These are phyloP conservation scores for Triticum monococcum DNA, from an alignment of 176 grass and related monocot species.

Conservation along the genomic window DNA sequence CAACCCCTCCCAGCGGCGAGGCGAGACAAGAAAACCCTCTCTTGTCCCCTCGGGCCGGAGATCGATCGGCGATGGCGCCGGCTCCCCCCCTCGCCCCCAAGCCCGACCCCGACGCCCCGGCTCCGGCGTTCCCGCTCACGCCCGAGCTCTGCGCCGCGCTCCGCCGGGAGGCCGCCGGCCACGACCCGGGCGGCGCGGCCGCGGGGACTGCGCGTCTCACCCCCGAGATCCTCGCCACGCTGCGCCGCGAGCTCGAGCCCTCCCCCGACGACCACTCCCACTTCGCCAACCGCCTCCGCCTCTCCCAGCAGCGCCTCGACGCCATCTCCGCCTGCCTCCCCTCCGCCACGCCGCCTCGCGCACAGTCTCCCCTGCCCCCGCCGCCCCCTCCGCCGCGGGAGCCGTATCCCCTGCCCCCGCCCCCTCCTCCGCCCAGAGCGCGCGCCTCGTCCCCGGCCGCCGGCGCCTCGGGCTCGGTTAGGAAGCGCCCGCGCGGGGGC, in stretches of 20 bases:
- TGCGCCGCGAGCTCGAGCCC: constrained; percentile 21
- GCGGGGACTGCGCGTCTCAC: neutral
- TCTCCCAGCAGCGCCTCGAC: constrained; percentile 21
- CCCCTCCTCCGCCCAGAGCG: too few relatives aligned
- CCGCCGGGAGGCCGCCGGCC: neutral
- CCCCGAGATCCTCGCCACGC: neutral
- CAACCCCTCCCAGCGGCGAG: too few relatives aligned
- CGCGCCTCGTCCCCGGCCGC: neutral
- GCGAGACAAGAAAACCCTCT: neutral
- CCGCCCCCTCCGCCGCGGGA: too few relatives aligned
- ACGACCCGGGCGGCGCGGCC: neutral
- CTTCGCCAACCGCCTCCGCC: constrained; percentile 20
- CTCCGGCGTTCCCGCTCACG: constrained; percentile 3
- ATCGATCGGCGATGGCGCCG: neutral
- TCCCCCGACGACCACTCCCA: constrained; percentile 26
- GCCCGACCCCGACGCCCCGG: constrained; percentile 7
- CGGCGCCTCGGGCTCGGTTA: neutral
- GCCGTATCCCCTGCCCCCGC: too few relatives aligned
- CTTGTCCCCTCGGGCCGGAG: neutral
- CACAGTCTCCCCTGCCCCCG: neutral
- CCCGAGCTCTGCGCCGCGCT: neutral
- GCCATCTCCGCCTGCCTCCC: neutral
- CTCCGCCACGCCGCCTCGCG: neutral
- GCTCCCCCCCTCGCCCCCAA: neutral
- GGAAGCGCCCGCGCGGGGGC: constrained; percentile 40